phyloP scores from a whole-genome alignment of 192 early-diverging fungal genomes.

The Entophlyctis luteolus region DNA sequence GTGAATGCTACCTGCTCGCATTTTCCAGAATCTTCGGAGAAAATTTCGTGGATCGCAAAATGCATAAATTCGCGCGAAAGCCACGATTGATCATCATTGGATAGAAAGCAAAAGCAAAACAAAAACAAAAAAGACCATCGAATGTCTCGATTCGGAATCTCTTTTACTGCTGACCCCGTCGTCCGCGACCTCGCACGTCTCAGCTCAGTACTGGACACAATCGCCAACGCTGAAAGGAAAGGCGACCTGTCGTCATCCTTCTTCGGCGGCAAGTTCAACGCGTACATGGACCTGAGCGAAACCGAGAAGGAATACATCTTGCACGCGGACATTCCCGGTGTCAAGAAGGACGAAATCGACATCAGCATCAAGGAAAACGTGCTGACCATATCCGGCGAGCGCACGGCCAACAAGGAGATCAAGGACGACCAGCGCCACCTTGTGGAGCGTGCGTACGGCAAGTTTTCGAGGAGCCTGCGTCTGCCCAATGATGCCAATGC shows the following conservation, averaged over 20 bases:
- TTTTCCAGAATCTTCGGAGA: too few species aligned
- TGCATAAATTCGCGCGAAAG: too few species aligned
- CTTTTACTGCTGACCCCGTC: too few species aligned
- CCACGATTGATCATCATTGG: too few species aligned
- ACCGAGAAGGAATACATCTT: slow-evolving; percentile 42
- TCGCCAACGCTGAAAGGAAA: neutral
- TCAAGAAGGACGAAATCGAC: slow-evolving; percentile 35
- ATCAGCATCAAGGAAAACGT: slow-evolving; percentile 33
- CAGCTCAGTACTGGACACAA: neutral
- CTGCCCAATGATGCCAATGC: slow-evolving; percentile 38
- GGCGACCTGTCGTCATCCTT: neutral
- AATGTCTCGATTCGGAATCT: too few species aligned
- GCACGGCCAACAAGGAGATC: slow-evolving; percentile 30
- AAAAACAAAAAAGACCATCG: too few species aligned
- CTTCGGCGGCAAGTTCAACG: neutral
- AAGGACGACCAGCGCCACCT: slow-evolving; percentile 30
- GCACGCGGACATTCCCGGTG: slow-evolving; percentile 53
- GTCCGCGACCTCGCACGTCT: neutral
- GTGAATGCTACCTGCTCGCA: too few species aligned
- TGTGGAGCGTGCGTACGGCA: slow-evolving; percentile 36
- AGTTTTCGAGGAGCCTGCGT: slow-evolving; percentile 32
- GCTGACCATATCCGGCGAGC: slow-evolving; percentile 38
- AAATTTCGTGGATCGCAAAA: too few species aligned
- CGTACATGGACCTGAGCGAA: slow-evolving; percentile 48
- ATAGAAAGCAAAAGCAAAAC: too few species aligned